Evolutionary conservation across 768 basidiomycete species (phyloP), one percentile per base, ranked within the genome.

Genomic region (Boletus pseudo-olivaceus): DNA sequence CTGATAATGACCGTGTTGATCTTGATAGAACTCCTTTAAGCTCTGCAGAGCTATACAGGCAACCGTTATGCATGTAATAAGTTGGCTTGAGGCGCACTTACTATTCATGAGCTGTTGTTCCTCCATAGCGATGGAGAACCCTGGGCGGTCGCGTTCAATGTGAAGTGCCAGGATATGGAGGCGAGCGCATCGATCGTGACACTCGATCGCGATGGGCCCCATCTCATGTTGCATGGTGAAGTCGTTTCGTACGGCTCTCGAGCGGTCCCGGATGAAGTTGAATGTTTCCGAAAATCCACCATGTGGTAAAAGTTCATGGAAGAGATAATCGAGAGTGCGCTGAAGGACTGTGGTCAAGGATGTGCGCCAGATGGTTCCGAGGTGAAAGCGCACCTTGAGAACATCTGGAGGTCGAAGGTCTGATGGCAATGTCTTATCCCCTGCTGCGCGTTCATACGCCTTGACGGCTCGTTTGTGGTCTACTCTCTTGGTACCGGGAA

Each of bases 41-140:
- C 88, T 92, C 68, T 92, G 91, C 35, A 98, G 78, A 15, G 93
- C 95, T 98, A 62, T n/a, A 29, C 44, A 12, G 9, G 19, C 3
- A 34, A 40, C 44, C 29, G n/a, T 49, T 41, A 57, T n/a, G 40
- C 30, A 12, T 32, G 53, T 34, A 50, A 48, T 40, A 34, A 20
- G 1, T 37, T 26, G 39, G 44, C 10, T 17, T 23, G 11, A 29
- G 23, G 35, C 39, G 27, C 2, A 76, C 90, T 58, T 61, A 97
- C 93, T 87, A 66, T 95, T 92, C 83, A 91, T 90, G 37, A 95
- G 77, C 60, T 94, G 91, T 65, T 95, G 91, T 53, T 92, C 85
- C 67, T 96, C 93, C 70, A 93, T 67, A 15, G 80, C 74, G 61
- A 85, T 68, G 30, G 83, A 82, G 66, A 91, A 88, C 4, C 75